Conservation (phyloP, 1,139 yeast species). For the Candida neerlandica region DNA sequence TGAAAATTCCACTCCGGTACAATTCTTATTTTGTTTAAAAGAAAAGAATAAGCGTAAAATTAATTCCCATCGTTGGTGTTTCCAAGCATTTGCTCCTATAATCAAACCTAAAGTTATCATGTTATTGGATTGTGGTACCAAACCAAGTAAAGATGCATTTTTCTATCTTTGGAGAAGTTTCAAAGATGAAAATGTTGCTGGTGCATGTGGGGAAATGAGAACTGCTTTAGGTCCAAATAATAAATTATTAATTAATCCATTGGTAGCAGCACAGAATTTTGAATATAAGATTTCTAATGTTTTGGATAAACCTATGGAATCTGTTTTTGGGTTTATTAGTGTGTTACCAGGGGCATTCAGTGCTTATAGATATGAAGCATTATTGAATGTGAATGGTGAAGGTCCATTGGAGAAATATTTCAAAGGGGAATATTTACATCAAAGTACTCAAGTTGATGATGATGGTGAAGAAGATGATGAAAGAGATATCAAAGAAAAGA, state of each 20-base stretch:
- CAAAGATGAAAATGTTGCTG: constrained; percentile 76
- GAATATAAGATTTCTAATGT: constrained; percentile 84
- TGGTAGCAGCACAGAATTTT: constrained; percentile 83
- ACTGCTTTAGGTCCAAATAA: constrained; percentile 65
- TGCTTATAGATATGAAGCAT: constrained; percentile 76
- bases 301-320: constrained; percentile 81
- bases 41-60: constrained; percentile 76
- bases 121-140: constrained; percentile 79
- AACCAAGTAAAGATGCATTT: constrained; percentile 71
- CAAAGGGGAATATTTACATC: constrained; percentile 74
- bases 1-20: constrained; percentile 68
- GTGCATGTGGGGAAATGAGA: constrained; percentile 85
- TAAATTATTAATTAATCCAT: constrained; percentile 62
- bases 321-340: constrained; percentile 78
- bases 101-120: constrained; percentile 71
- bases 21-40: constrained; percentile 73
- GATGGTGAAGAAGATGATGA: constrained; percentile 45
- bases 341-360: constrained; percentile 87
- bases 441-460: constrained; percentile 34
- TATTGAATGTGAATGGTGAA: constrained; percentile 61
- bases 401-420: constrained; percentile 81
- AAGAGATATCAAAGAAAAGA: constrained; percentile 42
- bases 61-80: constrained; percentile 84
- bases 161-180: constrained; percentile 77
- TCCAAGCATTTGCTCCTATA: constrained; percentile 76